These are phyloP conservation scores for Trypanosoma brucei DNA, from an alignment of 208 protist genomes.

Conservation along the genomic window DNA sequence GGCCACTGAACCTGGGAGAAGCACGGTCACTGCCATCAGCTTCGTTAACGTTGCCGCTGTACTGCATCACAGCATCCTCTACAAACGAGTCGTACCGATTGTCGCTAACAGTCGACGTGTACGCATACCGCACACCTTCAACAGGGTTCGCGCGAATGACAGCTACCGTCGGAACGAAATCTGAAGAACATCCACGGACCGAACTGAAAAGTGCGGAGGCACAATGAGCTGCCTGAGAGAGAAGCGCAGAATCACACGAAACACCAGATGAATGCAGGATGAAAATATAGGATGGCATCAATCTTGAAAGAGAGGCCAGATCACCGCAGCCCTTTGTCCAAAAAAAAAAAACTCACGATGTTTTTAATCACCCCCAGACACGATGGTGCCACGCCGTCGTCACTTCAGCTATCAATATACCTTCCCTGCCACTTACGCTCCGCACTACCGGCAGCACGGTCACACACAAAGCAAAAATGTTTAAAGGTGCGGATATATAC, in stretches of 20 bases:
- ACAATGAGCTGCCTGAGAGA: constrained; percentile 43
- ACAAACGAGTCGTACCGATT: constrained; percentile 34
- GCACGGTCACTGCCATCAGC: neutral
- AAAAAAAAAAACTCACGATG: too few relatives aligned
- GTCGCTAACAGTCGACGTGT: constrained; percentile 46
- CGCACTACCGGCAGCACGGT: too few relatives aligned
- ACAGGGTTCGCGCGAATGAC: constrained; percentile 60
- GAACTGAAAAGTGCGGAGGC: constrained; percentile 47
- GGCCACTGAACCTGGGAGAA: constrained; percentile 3
- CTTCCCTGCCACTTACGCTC: too few relatives aligned
- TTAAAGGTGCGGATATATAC: too few relatives aligned
- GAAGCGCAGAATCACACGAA: constrained; percentile 35
- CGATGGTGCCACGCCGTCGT: too few relatives aligned
- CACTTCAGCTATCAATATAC: too few relatives aligned
- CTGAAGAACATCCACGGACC: constrained; percentile 27
- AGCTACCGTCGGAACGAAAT: constrained; percentile 62
- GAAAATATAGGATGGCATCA: constrained; percentile 50
- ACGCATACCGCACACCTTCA: constrained; percentile 50
- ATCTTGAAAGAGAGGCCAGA: neutral
- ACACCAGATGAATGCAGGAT: constrained; percentile 58
- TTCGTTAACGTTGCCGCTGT: neutral
- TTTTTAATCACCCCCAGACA: too few relatives aligned
- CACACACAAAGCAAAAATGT: too few relatives aligned
- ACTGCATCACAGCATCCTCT: neutral
- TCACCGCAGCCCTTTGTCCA: too few relatives aligned